Evolutionary conservation across 192 early-diverging fungal species (phyloP).

Genomic region (Chytriomyces hyalinus): DNA sequence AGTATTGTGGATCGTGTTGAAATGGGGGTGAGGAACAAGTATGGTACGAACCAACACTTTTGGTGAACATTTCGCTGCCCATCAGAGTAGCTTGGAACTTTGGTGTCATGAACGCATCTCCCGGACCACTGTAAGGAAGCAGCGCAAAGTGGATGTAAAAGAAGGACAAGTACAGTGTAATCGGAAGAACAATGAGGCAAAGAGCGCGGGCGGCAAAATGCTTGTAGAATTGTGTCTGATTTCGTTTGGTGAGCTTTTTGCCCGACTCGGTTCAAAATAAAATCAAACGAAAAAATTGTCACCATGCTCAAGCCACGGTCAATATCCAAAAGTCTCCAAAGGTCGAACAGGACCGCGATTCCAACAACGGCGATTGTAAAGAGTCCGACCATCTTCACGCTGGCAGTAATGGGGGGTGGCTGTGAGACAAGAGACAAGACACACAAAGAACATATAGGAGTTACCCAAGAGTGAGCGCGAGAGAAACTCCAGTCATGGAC

Average conservation of each 20-base stretch:
- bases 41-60: constrained; percentile 41
- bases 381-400: constrained; percentile 96
- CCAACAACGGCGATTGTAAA: constrained; percentile 87
- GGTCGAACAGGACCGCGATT: constrained; percentile 79
- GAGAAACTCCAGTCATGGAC: constrained; percentile 73
- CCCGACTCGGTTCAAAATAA: neutral
- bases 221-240: constrained; percentile 62
- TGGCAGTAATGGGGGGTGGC: constrained; percentile 14
- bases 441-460: constrained; percentile 14
- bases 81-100: constrained; percentile 83
- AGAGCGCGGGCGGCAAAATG: constrained; percentile 88
- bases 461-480: constrained; percentile 75
- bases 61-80: constrained; percentile 75
- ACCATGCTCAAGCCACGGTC: constrained; percentile 74
- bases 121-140: constrained; percentile 80
- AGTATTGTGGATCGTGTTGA: constrained; percentile 5
- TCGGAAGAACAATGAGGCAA: constrained; percentile 82
- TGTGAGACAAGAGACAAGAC: constrained; percentile 9
- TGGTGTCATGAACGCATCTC: constrained; percentile 91
- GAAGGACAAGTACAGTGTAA: constrained; percentile 78
- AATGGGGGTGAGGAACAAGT: constrained; percentile 2
- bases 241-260: constrained; percentile 5
- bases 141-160: constrained; percentile 94
- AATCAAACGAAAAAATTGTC: neutral
- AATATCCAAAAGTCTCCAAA: constrained; percentile 92